phyloP scores from a whole-genome alignment of 805 yeast species.

The Candida broadrunensis region DNA sequence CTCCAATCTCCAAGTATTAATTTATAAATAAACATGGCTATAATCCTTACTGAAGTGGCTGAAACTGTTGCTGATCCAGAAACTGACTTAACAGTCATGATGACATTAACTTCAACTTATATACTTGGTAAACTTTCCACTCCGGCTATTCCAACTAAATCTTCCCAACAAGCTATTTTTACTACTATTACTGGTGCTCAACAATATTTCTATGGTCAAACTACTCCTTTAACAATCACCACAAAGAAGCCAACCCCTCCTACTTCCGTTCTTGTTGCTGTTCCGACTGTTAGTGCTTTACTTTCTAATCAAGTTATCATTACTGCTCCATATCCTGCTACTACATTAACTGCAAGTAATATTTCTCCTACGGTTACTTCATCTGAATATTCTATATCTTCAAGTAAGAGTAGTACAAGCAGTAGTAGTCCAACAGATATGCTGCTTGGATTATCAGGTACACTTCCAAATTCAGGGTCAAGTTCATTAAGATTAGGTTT shows the following conservation, averaged over 20 bases:
- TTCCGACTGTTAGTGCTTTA: slow-evolving; percentile 2
- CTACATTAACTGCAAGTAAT: background rate
- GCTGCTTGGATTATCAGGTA: background rate
- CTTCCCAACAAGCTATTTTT: background rate
- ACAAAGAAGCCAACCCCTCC: background rate
- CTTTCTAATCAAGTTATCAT: background rate
- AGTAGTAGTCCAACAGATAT: background rate
- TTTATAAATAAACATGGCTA: too few relatives aligned
- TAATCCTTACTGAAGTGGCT: too few relatives aligned
- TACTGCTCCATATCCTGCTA: background rate
- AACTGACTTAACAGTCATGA: slow-evolving; percentile 6
- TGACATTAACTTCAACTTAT: slow-evolving; percentile 11
- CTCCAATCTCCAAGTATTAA: too few relatives aligned
- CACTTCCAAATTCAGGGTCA: slow-evolving; percentile 1
- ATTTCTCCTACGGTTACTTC: background rate
- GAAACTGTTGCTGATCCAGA: background rate
- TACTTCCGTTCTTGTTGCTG: background rate
- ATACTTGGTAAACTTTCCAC: slow-evolving; percentile 1
- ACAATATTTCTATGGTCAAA: background rate
- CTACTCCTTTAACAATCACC: background rate
- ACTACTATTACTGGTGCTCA: background rate
- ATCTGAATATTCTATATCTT: background rate
- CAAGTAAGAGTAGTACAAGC: background rate
- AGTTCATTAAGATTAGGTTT: slow-evolving; percentile 20
- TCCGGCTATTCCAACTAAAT: background rate